phyloP scores from a whole-genome alignment of 495 filamentous ascomycete genomes.

The Pyrenula massariospora region DNA sequence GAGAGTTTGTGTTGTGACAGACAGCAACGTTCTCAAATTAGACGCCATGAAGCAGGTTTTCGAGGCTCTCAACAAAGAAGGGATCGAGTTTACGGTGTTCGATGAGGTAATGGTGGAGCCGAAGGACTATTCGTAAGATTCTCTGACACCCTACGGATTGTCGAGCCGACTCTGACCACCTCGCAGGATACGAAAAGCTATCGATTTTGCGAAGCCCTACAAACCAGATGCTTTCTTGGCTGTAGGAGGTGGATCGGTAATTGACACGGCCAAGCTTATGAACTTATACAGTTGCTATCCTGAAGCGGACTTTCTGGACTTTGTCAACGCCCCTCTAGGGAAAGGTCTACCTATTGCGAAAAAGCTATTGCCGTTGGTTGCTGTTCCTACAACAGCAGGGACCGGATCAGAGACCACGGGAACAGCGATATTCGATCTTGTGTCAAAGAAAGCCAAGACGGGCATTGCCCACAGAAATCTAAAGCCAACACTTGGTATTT shows the following conservation, averaged over 20 bases:
- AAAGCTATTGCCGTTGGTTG: constrained; percentile 72
- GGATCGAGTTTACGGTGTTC: constrained; percentile 69
- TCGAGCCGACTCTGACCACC: background rate
- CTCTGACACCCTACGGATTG: background rate
- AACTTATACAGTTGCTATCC: constrained; percentile 87
- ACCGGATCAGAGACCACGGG: constrained; percentile 95
- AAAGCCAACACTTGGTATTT: constrained; percentile 91
- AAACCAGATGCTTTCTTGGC: constrained; percentile 81
- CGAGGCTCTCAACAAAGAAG: constrained; percentile 63
- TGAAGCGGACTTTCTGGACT: constrained; percentile 85
- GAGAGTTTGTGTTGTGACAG: constrained; percentile 84
- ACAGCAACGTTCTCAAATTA: constrained; percentile 63
- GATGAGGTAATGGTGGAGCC: constrained; percentile 73
- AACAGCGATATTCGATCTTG: constrained; percentile 94
- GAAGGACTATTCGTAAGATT: constrained; percentile 74
- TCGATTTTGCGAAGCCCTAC: constrained; percentile 69
- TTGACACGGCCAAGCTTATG: constrained; percentile 97
- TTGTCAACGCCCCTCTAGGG: constrained; percentile 91
- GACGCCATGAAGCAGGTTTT: constrained; percentile 76
- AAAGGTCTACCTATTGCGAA: constrained; percentile 73
- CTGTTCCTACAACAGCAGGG: constrained; percentile 89
- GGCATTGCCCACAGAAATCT: constrained; percentile 90
- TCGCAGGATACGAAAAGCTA: constrained; percentile 69
- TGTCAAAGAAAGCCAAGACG: constrained; percentile 79
- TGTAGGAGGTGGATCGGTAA: constrained; percentile 70